phyloP scores from a whole-genome alignment of 106 monocot genomes.

The Dactylorhiza incarnata region DNA sequence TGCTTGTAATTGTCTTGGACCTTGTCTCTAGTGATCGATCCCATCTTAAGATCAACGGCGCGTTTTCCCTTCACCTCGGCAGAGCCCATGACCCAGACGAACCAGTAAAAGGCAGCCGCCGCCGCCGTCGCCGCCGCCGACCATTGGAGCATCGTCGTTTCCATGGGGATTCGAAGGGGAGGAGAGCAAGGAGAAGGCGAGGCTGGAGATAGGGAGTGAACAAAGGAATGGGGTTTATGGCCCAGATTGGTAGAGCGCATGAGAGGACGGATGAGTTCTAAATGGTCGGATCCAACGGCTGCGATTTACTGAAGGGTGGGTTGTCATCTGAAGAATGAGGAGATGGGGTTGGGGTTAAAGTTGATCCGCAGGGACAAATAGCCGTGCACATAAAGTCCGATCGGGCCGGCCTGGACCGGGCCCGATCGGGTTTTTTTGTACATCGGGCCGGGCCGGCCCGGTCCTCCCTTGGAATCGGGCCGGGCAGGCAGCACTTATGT shows the following conservation, averaged over 20 bases:
- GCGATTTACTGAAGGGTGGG: background rate
- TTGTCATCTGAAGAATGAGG: too few relatives aligned
- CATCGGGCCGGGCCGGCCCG: too few relatives aligned
- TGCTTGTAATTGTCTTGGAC: constrained; percentile 58
- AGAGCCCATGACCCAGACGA: constrained; percentile 67
- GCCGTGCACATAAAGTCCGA: too few relatives aligned
- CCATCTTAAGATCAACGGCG: constrained; percentile 58
- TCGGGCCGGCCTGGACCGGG: too few relatives aligned
- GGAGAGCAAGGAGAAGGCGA: background rate
- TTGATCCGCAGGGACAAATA: constrained; percentile 6
- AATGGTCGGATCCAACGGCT: background rate
- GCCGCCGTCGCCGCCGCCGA: constrained; percentile 10
- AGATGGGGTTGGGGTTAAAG: background rate
- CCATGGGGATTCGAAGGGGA: constrained; percentile 3
- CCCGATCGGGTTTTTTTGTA: too few relatives aligned
- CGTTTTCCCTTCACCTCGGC: constrained; percentile 75
- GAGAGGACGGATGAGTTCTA: background rate
- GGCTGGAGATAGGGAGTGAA: background rate
- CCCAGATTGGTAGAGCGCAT: too few relatives aligned
- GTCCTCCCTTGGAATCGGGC: too few relatives aligned
- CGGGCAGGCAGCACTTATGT: too few relatives aligned
- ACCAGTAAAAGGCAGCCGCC: constrained; percentile 54
- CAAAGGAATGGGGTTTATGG: background rate
- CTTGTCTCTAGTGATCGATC: constrained; percentile 47
- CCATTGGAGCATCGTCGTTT: constrained; percentile 19